Base-by-base conservation (phyloP, 192 early-diverging fungal genomes). In the Geosiphon pyriformis region DNA sequence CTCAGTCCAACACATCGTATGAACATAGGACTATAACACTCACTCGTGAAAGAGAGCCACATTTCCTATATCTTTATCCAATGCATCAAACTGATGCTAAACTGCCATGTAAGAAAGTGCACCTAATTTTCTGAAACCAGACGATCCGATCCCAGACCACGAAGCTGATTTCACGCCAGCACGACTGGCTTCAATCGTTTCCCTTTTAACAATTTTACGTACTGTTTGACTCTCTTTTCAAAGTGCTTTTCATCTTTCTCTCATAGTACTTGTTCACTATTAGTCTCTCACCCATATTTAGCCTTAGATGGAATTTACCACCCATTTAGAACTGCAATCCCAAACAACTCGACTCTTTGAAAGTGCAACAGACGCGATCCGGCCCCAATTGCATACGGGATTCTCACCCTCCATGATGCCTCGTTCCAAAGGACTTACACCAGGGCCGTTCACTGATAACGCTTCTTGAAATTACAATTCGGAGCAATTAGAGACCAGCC, bases 241-340 rank as follows among this genome's bases (percentile, higher is more conserved):
- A 85, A 86, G 83, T 86, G 74, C 82, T 86, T 88, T 89, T 88
- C 86, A 88, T 85, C 88, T 88, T 88, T 89, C 87, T 84, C 81
- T 90, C 85, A 87, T 83, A 81, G 88, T 89, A 88, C 86, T 89
- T 88, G 87, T 89, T 89, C 80, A 85, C 84, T 89, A 89, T 89
- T 84, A 84, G 88, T 87, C 85, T 88, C 88, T 87, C 80, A 81
- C 80, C 83, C 76, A 81, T 89, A 89, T 88, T 89, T 87, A 89
- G 86, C 85, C 73, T 87, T 89, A 77, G 86, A 82, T 81, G 84
- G 77, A 80, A 87, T 87, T 84, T 88, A 86, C 83, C 85, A 80
- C 85, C 87, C 84, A 78, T 74, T 88, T 88, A 78, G 77, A 76
- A 80, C 82, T 85, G 82, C 80, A 84, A 80, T 85, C 85, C 82